Base-by-base conservation (phyloP, 352 stramenopile species). In the Plasmopara viticola region DNA sequence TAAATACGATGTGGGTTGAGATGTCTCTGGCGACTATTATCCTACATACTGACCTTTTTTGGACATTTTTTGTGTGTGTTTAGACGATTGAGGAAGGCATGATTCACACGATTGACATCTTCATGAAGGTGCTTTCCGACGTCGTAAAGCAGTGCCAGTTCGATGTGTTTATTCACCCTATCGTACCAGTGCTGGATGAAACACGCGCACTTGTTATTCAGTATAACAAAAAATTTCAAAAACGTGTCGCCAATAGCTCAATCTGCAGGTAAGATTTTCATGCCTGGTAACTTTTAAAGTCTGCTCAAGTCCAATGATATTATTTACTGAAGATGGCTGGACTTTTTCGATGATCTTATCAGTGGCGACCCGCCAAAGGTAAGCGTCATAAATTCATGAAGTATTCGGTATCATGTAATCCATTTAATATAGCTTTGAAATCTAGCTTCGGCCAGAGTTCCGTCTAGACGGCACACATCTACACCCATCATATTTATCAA, bases 181-280 rank as follows among this genome's bases (percentile, higher is more conserved):
- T 97, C 2, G 78, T 93, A 7, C 90, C 90, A 0, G 90, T 96
- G 1, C 70, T 96, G 1, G 72, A 94, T n/a, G 83, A 94, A 44
- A 96, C 89, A 25, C 73, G 88, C 9, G 43, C 51, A 12, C 62
- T 97, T 13, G 87, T 97, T 10, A 62, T 87, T 39, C 53, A 78
- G 48, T 97, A 95, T 62, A 97, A 97, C 57, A 49, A 60, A 28
- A 58, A 86, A 39, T 89, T 91, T 37, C 53, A 74, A 13, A 41
- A 58, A 12, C 45, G 29, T 10, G 82, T 85, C 8, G 13, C 40
- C 5, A 65, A 64, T 1, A 86, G 69, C 48, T 48, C 56, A 42
- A 58, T 73, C 12, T 87, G 77, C 69, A 68, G 53, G 59, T 72
- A 56, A 52, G 65, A 25, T 53, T 18, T 30, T 28, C 7, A 35